phyloP scores from a whole-genome alignment of 2,329 filamentous ascomycete species.

The Ascochyta clinopodiicola region DNA sequence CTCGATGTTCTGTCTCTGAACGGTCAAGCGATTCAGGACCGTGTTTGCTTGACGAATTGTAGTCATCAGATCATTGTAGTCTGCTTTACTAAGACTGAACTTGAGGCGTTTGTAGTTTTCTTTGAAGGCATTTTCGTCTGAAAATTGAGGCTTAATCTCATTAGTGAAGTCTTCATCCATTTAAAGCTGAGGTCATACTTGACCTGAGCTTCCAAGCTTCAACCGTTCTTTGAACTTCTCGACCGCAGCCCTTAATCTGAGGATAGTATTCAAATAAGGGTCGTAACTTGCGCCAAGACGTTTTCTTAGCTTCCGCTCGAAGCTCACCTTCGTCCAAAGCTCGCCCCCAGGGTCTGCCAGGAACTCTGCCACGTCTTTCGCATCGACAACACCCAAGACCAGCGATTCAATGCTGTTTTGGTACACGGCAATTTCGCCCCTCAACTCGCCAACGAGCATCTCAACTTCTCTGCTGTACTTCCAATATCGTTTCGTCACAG shows the following conservation, averaged over 20 bases:
- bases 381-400: background rate
- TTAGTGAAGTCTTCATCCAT: background rate
- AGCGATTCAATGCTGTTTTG: constrained; percentile 3
- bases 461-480: constrained; percentile 32
- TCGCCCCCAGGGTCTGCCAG: constrained; percentile 4
- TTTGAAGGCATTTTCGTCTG: constrained; percentile 30
- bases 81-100: constrained; percentile 36
- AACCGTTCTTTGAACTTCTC: background rate
- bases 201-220: background rate
- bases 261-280: background rate
- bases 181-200: background rate
- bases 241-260: background rate
- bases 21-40: background rate
- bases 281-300: constrained; percentile 2
- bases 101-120: constrained; percentile 38
- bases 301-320: background rate
- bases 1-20: constrained; percentile 2
- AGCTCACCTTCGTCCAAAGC: background rate
- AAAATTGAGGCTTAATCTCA: constrained; percentile 32
- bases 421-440: constrained; percentile 1
- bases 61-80: constrained; percentile 36
- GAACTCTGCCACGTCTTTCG: constrained; percentile 1
- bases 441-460: constrained; percentile 28
- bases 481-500: constrained; percentile 35
- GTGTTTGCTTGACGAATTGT: constrained; percentile 12